Evolutionary conservation across 2,329 filamentous ascomycete species (phyloP).

Genomic region (Colletotrichum sp.): DNA sequence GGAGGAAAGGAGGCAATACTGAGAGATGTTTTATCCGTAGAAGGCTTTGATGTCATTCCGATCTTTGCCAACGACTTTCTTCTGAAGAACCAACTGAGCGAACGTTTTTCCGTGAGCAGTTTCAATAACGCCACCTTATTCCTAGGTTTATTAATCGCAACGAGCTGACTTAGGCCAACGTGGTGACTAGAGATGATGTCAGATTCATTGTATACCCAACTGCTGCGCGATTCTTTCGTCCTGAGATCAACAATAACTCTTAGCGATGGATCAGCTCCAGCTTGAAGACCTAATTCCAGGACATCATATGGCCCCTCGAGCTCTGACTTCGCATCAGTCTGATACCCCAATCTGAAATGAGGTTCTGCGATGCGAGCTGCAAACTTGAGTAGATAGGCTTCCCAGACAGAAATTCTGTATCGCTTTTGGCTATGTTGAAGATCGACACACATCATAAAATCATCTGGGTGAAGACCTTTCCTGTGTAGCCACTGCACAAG

Average conservation of each 20-base stretch:
- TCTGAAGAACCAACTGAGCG: not conserved
- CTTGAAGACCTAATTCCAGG: not conserved
- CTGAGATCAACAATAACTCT: not conserved
- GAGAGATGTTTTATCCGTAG: accelerated
- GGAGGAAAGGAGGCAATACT: not conserved
- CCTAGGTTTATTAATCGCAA: accelerated
- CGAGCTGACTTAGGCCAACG: accelerated
- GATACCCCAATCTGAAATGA: too few relatives aligned
- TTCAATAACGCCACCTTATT: not conserved
- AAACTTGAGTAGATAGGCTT: not conserved
- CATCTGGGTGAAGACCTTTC: not conserved
- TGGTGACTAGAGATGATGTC: not conserved
- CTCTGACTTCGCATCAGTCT: too few relatives aligned
- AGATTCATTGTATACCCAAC: accelerated
- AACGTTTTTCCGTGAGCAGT: not conserved
- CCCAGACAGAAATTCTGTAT: not conserved
- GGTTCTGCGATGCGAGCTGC: not conserved
- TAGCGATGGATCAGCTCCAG: not conserved
- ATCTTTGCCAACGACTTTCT: not conserved
- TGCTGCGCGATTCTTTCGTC: accelerated
- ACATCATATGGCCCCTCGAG: not conserved
- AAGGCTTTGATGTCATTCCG: not conserved
- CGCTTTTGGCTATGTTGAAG: accelerated
- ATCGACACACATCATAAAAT: not conserved
- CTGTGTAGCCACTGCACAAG: not conserved